Base-by-base conservation (phyloP, 1,284 basidiomycete species). In the Cutaneotrichosporon curvatum region DNA sequence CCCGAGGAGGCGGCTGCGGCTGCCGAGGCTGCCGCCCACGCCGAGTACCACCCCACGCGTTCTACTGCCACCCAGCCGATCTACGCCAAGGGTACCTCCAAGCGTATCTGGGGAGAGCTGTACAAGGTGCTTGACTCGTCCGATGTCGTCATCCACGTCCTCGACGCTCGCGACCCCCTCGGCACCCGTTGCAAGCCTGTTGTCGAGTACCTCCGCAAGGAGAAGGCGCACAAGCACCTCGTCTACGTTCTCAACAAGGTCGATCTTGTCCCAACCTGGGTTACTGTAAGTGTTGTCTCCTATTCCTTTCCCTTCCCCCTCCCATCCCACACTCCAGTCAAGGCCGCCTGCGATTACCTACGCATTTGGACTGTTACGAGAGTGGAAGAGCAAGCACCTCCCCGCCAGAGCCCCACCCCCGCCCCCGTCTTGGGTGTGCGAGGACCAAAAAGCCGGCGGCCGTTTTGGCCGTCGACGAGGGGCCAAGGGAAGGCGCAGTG, bases 91-190 rank as follows among this genome's bases (percentile, higher is more conserved):
- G 91, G 91, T 32, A 95, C 91, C 1, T 94, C 89, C 20, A 78
- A 84, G 37, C 82, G 95, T 46, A 98, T 99, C 57, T 98, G 96
- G 75, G 92, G 89, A 53, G 94, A 99, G 71, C 76, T 98, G 20
- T 98, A 98, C 80, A 99, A 99, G 72, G 95, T 99, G 57, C 92
- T 99, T 63, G 95, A 99, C 71, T 96, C 91, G 3, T 95, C 89
- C 9, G 94, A 99, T 67, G 90, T 98, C 38, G 81, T 99, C 54
- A 80, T 98, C 34, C 95, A 98, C 70, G 82, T 99, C 39, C 76
- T 99, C 54, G 95, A 99, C 72, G 94, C 92, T 23, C 81, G 94
- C 45, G 94, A 98, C 71, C 94, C 94, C 1, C 71, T 96, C 42
- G 95, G 95, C 14, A 97, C 95, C n/a, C 79, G 95, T 60, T 98